Evolutionary conservation across 495 filamentous ascomycete species (phyloP), one percentile per base, ranked within the genome.

Genomic region (Penicillium manginii): DNA sequence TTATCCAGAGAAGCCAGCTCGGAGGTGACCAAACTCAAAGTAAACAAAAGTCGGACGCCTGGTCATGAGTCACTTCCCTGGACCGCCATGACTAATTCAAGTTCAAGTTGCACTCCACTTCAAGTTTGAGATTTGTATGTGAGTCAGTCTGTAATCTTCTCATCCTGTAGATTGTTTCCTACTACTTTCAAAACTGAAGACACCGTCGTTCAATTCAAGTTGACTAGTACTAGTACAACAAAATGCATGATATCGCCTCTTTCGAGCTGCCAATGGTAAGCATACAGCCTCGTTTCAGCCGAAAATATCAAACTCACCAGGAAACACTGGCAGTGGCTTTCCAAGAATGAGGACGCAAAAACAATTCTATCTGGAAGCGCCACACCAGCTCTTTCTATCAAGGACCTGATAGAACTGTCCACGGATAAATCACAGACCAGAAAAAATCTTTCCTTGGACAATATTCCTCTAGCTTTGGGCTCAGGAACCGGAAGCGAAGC

Each of bases 341-440:
- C 12, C 2, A 37, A 37, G 12, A 37, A 37, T n/a, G 12, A 37
- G 15, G 35, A 37, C 15, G 35, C 35, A 37, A 37, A 37, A 37
- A n/a, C 15, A 12, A 19, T 46, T 11, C 18, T 52, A 18, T 31
- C 50, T 8, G 59, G 59, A 26, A 61, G 59, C 19, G 59, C 59
- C 2, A 53, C 54, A 1, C 59, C 59, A 6, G 40, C 40, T 14
- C 21, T 61, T 10, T 60, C 52, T 14, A 53, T 56, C 31, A 31
- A 60, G 37, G 61, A 63, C 39, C 17, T 60, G 11, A 55, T 60
- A 29, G 14, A 63, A 18, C 47, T 55, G 2, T 56, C 59, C 9
- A 37, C 53, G 1, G 54, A 61, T 53, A 61, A 53, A n/a, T n/a
- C 48, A 18, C 48, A 32, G 23, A 57, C 59, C 3, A 7, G 42